phyloP scores from a whole-genome alignment of 176 grass and related monocot species.

The Aegilops umbellulata region DNA sequence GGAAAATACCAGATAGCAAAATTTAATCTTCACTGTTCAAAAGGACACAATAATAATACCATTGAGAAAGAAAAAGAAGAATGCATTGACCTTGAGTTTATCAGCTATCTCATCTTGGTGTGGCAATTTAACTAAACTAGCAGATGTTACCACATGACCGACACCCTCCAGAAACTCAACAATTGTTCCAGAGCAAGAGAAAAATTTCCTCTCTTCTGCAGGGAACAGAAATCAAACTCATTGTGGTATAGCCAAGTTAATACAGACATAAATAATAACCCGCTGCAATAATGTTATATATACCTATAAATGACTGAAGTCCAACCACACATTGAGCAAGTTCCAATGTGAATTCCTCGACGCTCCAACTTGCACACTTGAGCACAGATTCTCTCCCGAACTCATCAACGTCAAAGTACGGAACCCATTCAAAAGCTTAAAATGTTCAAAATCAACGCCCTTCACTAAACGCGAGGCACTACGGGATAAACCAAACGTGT shows the following conservation, averaged over 20 bases:
- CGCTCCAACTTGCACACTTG: neutral
- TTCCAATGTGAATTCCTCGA: constrained; percentile 20
- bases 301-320: constrained; percentile 16
- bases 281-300: neutral
- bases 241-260: neutral
- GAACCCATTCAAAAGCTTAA: constrained; percentile 5
- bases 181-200: constrained; percentile 20
- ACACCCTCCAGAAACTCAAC: neutral
- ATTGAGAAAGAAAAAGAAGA: neutral
- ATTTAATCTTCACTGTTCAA: neutral
- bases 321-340: constrained; percentile 33
- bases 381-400: constrained; percentile 15
- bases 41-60: neutral
- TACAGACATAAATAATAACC: neutral
- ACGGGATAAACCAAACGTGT: neutral
- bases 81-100: constrained; percentile 16
- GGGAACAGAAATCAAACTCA: neutral
- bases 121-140: constrained; percentile 22
- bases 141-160: constrained; percentile 28
- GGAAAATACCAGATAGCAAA: neutral
- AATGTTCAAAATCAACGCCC: neutral
- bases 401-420: neutral
- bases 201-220: constrained; percentile 7
- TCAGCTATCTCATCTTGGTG: constrained; percentile 11
- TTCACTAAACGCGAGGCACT: neutral